phyloP scores from a whole-genome alignment of 345 rosid genomes.

The Salix viminalis region DNA sequence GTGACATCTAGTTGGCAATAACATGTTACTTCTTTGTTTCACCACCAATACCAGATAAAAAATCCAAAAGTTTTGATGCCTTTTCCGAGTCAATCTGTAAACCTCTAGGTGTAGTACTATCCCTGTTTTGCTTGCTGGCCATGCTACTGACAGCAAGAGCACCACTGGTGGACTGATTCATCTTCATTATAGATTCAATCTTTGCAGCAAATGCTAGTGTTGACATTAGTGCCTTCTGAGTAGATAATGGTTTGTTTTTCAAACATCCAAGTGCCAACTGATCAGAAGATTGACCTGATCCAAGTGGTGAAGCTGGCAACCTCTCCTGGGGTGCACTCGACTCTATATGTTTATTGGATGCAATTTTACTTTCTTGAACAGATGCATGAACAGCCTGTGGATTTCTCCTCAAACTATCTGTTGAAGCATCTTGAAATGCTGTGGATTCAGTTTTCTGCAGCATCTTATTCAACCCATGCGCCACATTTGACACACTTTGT shows the following conservation, averaged over 20 bases:
- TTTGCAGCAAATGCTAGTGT: constrained; percentile 60
- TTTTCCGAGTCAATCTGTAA: constrained; percentile 31
- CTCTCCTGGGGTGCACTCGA: constrained; percentile 16
- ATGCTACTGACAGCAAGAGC: constrained; percentile 11
- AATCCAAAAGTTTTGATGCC: constrained; percentile 48
- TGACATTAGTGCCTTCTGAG: constrained; percentile 48
- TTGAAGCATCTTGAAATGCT: constrained; percentile 13
- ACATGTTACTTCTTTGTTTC: constrained; percentile 1
- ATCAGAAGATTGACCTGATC: constrained; percentile 31
- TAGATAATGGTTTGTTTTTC: constrained; percentile 34
- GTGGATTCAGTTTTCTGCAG: constrained; percentile 20
- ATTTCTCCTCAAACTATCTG: constrained; percentile 4
- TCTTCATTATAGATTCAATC: constrained; percentile 44
- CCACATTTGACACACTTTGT: constrained; percentile 8
- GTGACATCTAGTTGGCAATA: background rate
- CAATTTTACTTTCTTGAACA: constrained; percentile 20
- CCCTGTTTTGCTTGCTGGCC: constrained; percentile 16
- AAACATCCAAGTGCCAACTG: constrained; percentile 8
- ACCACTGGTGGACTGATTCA: constrained; percentile 17
- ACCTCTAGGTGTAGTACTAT: constrained; percentile 14
- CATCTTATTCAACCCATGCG: constrained; percentile 9
- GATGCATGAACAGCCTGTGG: constrained; percentile 10
- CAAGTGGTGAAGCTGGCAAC: constrained; percentile 19
- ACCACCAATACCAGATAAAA: constrained; percentile 45
- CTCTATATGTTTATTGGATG: constrained; percentile 12